phyloP scores from a whole-genome alignment of 345 rosid genomes.

The Sonneratia alba region DNA sequence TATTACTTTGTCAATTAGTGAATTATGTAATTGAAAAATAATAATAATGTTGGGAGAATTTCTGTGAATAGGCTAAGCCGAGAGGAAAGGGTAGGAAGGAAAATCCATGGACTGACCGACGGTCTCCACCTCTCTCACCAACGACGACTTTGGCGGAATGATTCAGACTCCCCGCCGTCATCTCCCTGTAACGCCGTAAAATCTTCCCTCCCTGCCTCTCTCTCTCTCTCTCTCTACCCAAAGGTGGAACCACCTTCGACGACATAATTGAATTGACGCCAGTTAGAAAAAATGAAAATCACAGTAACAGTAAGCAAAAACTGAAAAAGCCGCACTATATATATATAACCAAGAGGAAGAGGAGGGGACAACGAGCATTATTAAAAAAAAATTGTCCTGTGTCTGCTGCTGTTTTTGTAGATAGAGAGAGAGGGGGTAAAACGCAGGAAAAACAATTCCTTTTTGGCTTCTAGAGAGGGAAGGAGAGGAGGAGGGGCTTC shows the following conservation, averaged over 20 bases:
- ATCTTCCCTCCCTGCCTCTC: not conserved
- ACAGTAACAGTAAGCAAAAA: slow-evolving; percentile 17
- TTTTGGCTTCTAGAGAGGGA: slow-evolving; percentile 18
- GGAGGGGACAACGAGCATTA: not conserved
- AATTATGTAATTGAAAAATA: no score
- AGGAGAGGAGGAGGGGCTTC: slow-evolving; percentile 9
- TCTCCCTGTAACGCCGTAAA: slow-evolving; percentile 16
- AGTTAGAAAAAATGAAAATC: slow-evolving; percentile 1
- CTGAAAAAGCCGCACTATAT: slow-evolving; percentile 28
- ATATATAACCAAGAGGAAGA: slow-evolving; percentile 10
- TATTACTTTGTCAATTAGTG: no score
- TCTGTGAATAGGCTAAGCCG: no score
- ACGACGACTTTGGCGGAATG: no score
- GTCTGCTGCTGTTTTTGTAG: not conserved
- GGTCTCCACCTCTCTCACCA: no score
- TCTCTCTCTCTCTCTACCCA: no score
- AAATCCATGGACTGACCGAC: no score
- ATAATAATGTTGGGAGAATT: no score
- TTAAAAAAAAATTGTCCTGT: not conserved
- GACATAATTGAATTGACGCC: slow-evolving; percentile 6
- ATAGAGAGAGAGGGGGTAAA: not conserved
- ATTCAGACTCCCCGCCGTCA: slow-evolving; percentile 14
- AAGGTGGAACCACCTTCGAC: not conserved
- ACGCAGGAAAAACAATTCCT: slow-evolving; percentile 18
- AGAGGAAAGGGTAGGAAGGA: no score